phyloP scores from a whole-genome alignment of 176 grass and related monocot species.

The Alloteropsis semialata region DNA sequence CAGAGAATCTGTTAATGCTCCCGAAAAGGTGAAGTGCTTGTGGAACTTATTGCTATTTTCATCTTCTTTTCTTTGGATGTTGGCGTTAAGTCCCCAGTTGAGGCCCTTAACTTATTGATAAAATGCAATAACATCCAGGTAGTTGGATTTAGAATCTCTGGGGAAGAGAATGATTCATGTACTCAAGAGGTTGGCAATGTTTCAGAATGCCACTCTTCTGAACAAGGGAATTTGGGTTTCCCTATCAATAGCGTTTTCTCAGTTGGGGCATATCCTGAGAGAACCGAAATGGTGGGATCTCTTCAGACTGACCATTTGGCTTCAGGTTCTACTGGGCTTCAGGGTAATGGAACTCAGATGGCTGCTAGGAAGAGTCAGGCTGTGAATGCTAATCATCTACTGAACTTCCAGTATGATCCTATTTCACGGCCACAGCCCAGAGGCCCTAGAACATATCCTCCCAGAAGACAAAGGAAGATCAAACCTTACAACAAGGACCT shows the following conservation, averaged over 20 bases:
- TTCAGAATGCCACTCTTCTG: slow-evolving; percentile 49
- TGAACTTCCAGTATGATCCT: slow-evolving; percentile 98
- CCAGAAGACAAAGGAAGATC: slow-evolving; percentile 84
- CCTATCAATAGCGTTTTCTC: slow-evolving; percentile 12
- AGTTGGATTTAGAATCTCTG: slow-evolving; percentile 60
- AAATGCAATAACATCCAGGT: slow-evolving; percentile 57
- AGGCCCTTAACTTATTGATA: slow-evolving; percentile 14
- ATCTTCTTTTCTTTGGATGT: background rate
- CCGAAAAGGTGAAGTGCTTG: slow-evolving; percentile 50
- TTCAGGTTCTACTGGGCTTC: slow-evolving; percentile 35
- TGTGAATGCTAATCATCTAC: slow-evolving; percentile 84
- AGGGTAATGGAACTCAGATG: slow-evolving; percentile 51
- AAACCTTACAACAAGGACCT: slow-evolving; percentile 96
- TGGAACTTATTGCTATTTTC: slow-evolving; percentile 6
- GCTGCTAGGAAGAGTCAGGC: slow-evolving; percentile 68
- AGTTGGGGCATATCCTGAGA: slow-evolving; percentile 10
- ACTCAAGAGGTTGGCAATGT: slow-evolving; percentile 37
- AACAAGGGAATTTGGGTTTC: slow-evolving; percentile 14
- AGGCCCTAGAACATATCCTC: slow-evolving; percentile 57
- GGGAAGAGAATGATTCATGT: slow-evolving; percentile 42
- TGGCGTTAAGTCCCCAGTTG: background rate
- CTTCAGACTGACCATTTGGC: slow-evolving; percentile 22
- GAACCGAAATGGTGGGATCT: slow-evolving; percentile 31
- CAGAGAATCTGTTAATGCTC: slow-evolving; percentile 55
- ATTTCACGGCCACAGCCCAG: slow-evolving; percentile 69